phyloP scores from a whole-genome alignment of 2,329 filamentous ascomycete genomes.

The Amesomyces nigricolor region DNA sequence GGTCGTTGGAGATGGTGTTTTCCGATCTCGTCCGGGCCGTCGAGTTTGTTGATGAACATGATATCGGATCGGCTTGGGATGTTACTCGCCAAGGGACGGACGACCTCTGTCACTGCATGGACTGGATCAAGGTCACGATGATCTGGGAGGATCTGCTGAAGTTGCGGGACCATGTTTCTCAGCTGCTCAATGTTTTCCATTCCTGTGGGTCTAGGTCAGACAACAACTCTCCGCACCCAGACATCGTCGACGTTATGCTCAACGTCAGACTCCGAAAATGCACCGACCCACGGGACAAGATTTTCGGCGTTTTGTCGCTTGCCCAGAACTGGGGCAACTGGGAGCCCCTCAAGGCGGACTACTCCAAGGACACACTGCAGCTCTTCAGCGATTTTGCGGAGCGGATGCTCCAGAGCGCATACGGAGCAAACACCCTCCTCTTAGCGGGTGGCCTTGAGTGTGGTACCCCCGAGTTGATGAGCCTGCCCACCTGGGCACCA shows the following conservation, averaged over 20 bases:
- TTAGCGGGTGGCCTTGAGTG: background rate
- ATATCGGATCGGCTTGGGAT: background rate
- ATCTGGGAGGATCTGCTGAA: background rate
- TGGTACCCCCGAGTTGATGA: background rate
- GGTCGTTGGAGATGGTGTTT: background rate
- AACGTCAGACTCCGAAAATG: background rate
- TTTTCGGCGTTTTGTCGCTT: background rate
- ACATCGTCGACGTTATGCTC: background rate
- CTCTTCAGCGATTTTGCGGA: background rate
- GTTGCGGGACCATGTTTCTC: background rate
- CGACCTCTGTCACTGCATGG: background rate
- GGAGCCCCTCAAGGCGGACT: background rate
- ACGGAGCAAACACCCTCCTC: background rate
- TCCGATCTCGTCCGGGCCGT: background rate
- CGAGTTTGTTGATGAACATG: background rate
- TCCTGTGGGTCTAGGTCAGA: background rate
- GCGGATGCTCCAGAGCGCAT: background rate
- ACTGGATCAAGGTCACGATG: background rate
- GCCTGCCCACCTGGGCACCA: background rate
- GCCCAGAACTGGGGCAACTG: background rate
- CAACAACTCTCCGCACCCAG: background rate
- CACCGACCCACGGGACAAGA: conserved; percentile 1
- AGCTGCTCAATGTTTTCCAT: background rate
- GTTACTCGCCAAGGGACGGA: background rate
- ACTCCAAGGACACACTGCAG: background rate